Conservation (phyloP, 208 protist genomes). For the Angomonas desouzai region DNA sequence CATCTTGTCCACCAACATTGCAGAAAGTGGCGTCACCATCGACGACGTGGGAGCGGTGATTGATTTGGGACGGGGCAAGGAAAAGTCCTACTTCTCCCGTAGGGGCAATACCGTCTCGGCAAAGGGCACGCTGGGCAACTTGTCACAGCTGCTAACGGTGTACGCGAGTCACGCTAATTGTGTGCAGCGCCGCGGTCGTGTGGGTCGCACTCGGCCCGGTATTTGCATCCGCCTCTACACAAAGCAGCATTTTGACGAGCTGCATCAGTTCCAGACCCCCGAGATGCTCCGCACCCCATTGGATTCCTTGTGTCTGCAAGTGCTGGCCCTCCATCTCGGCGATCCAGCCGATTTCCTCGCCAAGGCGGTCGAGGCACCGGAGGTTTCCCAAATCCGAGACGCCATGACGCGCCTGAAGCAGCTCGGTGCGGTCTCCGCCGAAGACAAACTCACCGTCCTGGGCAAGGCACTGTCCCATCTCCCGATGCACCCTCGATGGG, state of each 20-base stretch:
- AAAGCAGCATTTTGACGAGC: constrained; percentile 53
- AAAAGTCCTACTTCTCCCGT: constrained; percentile 91
- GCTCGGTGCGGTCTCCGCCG: constrained; percentile 73
- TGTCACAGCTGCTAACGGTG: constrained; percentile 72
- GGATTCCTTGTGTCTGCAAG: constrained; percentile 88
- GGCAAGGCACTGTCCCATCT: constrained; percentile 76
- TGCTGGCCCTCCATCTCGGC: constrained; percentile 59
- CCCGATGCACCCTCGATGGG: constrained; percentile 66
- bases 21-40: constrained; percentile 99
- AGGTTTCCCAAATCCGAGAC: constrained; percentile 35
- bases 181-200: constrained; percentile 92
- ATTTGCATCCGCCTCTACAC: constrained; percentile 94
- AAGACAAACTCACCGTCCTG: constrained; percentile 81
- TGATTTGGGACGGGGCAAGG: constrained; percentile 94
- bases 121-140: constrained; percentile 29
- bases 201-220: constrained; percentile 91
- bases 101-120: constrained; percentile 24
- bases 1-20: constrained; percentile 99
- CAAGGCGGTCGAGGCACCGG: constrained; percentile 72
- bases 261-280: constrained; percentile 90
- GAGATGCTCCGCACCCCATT: constrained; percentile 94
- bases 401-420: constrained; percentile 71
- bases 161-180: constrained; percentile 87
- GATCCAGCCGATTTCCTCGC: constrained; percentile 70
- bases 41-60: constrained; percentile 98